Evolutionary conservation across 371 early-diverging fungal species (phyloP), one percentile per base, ranked within the genome.

Genomic region (Furculomyces boomerangus): DNA sequence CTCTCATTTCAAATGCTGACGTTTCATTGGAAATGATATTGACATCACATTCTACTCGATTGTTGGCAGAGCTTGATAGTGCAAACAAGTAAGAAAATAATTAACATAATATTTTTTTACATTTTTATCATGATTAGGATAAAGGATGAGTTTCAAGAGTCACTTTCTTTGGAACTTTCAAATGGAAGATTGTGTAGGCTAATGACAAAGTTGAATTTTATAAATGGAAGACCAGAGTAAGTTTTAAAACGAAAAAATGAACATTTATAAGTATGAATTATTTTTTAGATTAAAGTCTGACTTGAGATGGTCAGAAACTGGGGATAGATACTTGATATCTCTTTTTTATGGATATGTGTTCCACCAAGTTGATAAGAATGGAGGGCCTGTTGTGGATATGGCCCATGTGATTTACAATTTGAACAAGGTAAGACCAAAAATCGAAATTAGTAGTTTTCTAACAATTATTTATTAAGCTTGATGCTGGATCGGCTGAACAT

Each of bases 341-440:
- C 73, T 97, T 28, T 94, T 97, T 62, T 76, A 94, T 53, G 95
- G 95, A 63, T 93, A 89, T 62, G 83, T 95, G 20, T 97, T 97
- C 64, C 97, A 95, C 66, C 88, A 90, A 64, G 89, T 90, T 10
- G 86, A 93, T 64, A 88, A 88, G 37, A 69, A 76, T 28, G 93
- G 92, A 2, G 64, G 74, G 26, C 90, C 95, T 8, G 74, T 91
- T 1, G 65, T 89, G 22, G 90, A 93, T 63, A 80, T 94, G 71
- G 83, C 81, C 0, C 97, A 97, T 73, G 88, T 93, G 5, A 47
- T 95, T 35, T 74, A 82, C n/a, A 88, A 88, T 66, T 72, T 97
- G 47, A 97, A 95, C 69, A 94, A 92, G 50, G 50, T 50, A 50
- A 5, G 10, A 35, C 24, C 18, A 35, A 35, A 35, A 10, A 7